These are phyloP conservation scores for Dryas alaskensis DNA, from an alignment of 306 rosid species.

Conservation along the genomic window DNA sequence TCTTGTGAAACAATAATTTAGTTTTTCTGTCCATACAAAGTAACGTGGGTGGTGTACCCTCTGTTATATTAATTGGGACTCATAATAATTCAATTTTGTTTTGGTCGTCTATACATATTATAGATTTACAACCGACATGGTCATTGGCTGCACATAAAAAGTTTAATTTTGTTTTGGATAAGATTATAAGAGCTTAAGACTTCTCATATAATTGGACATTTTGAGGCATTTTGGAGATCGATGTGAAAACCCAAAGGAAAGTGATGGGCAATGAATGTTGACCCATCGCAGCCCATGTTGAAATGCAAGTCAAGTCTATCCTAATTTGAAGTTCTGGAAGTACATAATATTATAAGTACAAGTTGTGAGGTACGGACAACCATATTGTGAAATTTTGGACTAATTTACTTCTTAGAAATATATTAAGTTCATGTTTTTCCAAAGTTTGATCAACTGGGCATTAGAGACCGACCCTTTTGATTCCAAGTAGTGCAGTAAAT, in stretches of 20 bases:
- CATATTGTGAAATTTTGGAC: neutral
- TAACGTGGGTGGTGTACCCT: neutral
- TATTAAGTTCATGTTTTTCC: too few relatives aligned
- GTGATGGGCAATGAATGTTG: neutral
- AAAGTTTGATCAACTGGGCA: too few relatives aligned
- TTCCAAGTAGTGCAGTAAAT: too few relatives aligned
- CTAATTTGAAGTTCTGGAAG: constrained; percentile 3
- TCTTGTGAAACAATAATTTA: neutral
- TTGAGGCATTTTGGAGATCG: neutral
- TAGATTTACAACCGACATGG: neutral
- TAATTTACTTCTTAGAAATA: too few relatives aligned
- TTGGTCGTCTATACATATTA: neutral
- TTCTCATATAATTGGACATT: neutral
- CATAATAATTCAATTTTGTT: neutral
- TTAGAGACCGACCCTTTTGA: too few relatives aligned
- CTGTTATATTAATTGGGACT: neutral
- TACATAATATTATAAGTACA: too few relatives aligned
- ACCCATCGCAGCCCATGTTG: neutral
- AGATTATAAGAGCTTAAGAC: neutral
- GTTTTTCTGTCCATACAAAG: neutral
- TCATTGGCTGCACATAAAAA: neutral
- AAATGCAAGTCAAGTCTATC: neutral
- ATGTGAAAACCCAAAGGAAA: neutral
- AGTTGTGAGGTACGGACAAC: neutral
- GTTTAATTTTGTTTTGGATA: neutral